Base-by-base conservation (phyloP, 495 filamentous ascomycete genomes). In the Hyaloscypha bicolor region DNA sequence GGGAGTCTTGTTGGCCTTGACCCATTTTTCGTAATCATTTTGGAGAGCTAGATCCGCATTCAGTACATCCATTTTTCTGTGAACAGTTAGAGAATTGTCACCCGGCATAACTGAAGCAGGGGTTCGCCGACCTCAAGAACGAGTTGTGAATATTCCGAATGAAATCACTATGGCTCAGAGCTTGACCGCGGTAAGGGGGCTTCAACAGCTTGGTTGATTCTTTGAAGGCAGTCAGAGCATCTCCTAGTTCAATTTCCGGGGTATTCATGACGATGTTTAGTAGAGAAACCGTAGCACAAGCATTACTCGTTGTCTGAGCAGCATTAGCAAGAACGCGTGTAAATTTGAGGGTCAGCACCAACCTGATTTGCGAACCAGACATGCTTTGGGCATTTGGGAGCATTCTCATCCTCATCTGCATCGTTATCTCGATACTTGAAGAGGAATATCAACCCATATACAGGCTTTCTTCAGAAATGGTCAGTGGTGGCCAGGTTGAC, bases 341-440 rank as follows among this genome's bases (percentile, higher is more conserved):
- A 30, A 9, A 48, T 12, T 22, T 2, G 19, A 16, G 61, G 21
- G 22, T 3, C 6, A 58, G 32, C 32, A 53, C 53, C 66, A 70
- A 92, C 91, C 79, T 98, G 95, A 71, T 97, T 97, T 16, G 93
- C 93, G 78, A 97, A 97, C 95, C 95, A 99, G 33, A 97, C 76
- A 6, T 88, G 81, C 21, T 88, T 79, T 0, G 91, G 89, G 66
- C 89, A 91, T 51, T 73, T 82, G 12, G 80, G 59, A 19, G 55
- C 9, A 21, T 68, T 75, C 70, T 86, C 84, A 68, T 88, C 80
- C 62, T 85, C 83, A 2, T 84, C 77, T 8, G 78, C 73, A 67
- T 89, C 85, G 42, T 77, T 71, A 67, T 90, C 85, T 65, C 86
- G 81, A 53, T 85, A 92, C 66, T 89, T 85, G 72, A 90, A 94